These are phyloP conservation scores for Pneumocystis murina DNA, from an alignment of 1,139 yeast species.

Conservation along the genomic window DNA sequence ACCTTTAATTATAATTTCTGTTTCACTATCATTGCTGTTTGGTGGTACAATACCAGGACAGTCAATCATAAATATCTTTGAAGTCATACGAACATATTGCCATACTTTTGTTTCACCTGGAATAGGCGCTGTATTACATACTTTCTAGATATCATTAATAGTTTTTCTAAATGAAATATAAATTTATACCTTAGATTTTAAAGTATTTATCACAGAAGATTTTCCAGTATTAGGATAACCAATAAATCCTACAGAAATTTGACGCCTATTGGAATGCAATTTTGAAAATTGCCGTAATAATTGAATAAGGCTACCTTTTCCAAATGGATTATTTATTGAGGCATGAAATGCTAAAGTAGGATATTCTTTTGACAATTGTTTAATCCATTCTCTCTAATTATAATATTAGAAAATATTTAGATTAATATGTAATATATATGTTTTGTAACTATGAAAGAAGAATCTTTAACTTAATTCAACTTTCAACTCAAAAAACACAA, in stretches of 20 bases:
- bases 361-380: slow-evolving; percentile 74
- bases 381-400: slow-evolving; percentile 92
- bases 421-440: slow-evolving; percentile 20
- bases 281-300: slow-evolving; percentile 82
- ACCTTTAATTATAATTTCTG: slow-evolving; percentile 91
- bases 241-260: slow-evolving; percentile 89
- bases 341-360: slow-evolving; percentile 98
- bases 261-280: slow-evolving; percentile 83
- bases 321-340: slow-evolving; percentile 90
- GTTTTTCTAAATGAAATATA: background rate
- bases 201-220: slow-evolving; percentile 84
- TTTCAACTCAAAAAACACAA: slow-evolving; percentile 11
- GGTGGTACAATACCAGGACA: slow-evolving; percentile 99
- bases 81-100: slow-evolving; percentile 97
- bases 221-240: slow-evolving; percentile 98
- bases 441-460: slow-evolving; percentile 27
- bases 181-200: slow-evolving; percentile 47
- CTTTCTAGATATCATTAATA: slow-evolving; percentile 32
- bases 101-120: slow-evolving; percentile 99
- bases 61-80: slow-evolving; percentile 83
- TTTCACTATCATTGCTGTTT: slow-evolving; percentile 68
- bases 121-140: slow-evolving; percentile 86
- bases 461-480: slow-evolving; percentile 8
- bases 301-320: slow-evolving; percentile 92
- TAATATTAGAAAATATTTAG: slow-evolving; percentile 12